Percentiles rank a stretch among this genome's conserved stretches.
phyloP scores from a whole-genome alignment of 257 asterid species.

The Plantago ovata region DNA sequence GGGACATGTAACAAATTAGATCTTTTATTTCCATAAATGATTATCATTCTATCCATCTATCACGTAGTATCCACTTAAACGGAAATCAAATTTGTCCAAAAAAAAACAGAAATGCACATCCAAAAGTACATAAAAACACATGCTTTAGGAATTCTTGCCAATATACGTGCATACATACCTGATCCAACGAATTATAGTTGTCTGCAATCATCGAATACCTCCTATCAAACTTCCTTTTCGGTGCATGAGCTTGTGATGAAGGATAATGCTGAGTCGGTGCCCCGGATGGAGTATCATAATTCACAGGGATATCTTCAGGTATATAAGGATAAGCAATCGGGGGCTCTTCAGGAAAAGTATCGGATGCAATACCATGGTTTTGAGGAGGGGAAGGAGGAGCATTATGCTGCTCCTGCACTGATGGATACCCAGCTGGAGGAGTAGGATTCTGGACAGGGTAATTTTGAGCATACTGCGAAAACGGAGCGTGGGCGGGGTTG shows the following conservation, averaged over 20 bases:
- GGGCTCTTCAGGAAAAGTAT: not conserved
- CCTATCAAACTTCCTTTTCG: conserved; percentile 58
- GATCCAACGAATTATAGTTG: conserved; percentile 68
- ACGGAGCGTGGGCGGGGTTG: conserved; percentile 35
- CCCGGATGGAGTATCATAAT: conserved; percentile 36
- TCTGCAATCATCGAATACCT: conserved; percentile 92
- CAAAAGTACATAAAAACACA: not conserved
- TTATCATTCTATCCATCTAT: not conserved
- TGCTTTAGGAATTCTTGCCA: not conserved
- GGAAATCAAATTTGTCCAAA: not conserved
- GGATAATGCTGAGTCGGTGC: conserved; percentile 35
- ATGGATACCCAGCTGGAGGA: conserved; percentile 10
- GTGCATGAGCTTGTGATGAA: conserved; percentile 25
- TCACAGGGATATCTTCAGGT: not conserved
- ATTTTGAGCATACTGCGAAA: conserved; percentile 42
- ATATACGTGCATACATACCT: conserved; percentile 44
- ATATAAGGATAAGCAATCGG: not conserved
- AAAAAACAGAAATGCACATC: not conserved
- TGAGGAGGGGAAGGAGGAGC: conserved; percentile 20
- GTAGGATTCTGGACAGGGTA: conserved; percentile 5
- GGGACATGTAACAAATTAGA: not conserved
- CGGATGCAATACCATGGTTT: not conserved
- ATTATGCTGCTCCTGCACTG: not conserved
- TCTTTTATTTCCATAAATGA: not conserved
- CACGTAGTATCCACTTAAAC: not conserved